These are phyloP conservation scores for Paspalum notatum DNA, from an alignment of 176 grass and related monocot genomes.

Conservation along the genomic window DNA sequence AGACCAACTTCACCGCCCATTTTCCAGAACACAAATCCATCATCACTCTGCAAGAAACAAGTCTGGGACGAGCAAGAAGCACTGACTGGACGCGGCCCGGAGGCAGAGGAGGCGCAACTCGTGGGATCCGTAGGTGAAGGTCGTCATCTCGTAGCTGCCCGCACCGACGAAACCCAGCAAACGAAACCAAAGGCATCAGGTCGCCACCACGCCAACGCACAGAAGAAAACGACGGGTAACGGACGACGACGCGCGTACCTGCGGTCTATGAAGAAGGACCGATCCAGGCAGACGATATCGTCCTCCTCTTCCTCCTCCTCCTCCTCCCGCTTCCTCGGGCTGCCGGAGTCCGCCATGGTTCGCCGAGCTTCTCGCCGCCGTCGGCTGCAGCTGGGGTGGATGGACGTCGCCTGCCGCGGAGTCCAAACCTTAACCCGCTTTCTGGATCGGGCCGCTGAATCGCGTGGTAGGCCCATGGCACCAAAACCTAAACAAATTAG, in stretches of 20 bases:
- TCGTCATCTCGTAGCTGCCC: slow-evolving; percentile 75
- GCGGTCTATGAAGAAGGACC: slow-evolving; percentile 82
- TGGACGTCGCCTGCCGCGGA: slow-evolving; percentile 33
- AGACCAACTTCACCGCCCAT: background rate
- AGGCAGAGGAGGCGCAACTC: slow-evolving; percentile 75
- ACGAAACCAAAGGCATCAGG: background rate
- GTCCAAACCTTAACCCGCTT: background rate
- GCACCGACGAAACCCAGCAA: slow-evolving; percentile 42
- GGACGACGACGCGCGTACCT: slow-evolving; percentile 43
- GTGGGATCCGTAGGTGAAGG: slow-evolving; percentile 84
- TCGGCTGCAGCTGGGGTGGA: slow-evolving; percentile 7
- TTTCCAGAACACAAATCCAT: background rate
- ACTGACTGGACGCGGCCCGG: slow-evolving; percentile 80
- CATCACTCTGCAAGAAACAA: background rate
- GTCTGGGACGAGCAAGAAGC: background rate
- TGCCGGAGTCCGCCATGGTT: slow-evolving; percentile 34
- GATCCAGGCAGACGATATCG: slow-evolving; percentile 60
- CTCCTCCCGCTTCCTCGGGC: slow-evolving; percentile 10
- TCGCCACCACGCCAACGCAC: background rate
- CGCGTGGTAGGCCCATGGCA: background rate
- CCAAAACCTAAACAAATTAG: background rate
- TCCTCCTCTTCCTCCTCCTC: slow-evolving; percentile 60
- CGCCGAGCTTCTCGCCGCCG: background rate
- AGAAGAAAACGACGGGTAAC: background rate
- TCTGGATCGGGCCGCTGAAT: background rate